Base-by-base conservation (phyloP, 1,284 basidiomycete species). In the Ceratobasidium sp. region DNA sequence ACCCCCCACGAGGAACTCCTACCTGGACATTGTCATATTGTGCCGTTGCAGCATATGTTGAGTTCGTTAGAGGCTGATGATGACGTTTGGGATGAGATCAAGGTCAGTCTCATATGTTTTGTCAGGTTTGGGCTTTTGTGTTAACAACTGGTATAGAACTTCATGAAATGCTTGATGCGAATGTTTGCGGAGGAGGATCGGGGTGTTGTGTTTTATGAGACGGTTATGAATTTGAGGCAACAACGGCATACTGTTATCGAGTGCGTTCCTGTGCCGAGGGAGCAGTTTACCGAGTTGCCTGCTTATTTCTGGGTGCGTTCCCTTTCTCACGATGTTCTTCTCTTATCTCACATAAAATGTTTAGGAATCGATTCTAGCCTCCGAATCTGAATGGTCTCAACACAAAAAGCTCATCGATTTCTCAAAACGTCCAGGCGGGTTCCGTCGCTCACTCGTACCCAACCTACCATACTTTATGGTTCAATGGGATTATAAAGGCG, bases 391-490 rank as follows among this genome's bases (percentile, higher is more conserved):
- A 86, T 99, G 97, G 96, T 95, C 96, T 12, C 96, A 98, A 83
- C 96, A 99, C 86, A 95, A 94, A 83, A 98, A 99, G 84, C 87
- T 99, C 67, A 98, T 99, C 80, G 94, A 97, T 83, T 99, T 99
- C 83, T 91, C 93, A 2, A 85, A 90, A 9, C 89, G 96, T 1
- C 94, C 95, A 0, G 96, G 96, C 28, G 96, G 96, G 3, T 98
- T 98, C 87, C 88, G 96, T 64, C 89, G 96, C 0, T 91, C 94
- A 50, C 94, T 99, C 92, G 97, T 99, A 5, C 92, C 97, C 1
- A 96, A 98, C 82, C 86, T 99, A 59, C 98, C 98, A 0, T 99
- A 99, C 86, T 99, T 99, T 83, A 97, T 97, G 93, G 94, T 99
- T 0, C 94, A 96, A 82, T 99, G 97, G 86, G 98, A 99, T 85